Percentiles rank a stretch among this genome's conserved stretches.
Conservation (phyloP, 352 stramenopile genomes). For the Phytophthora litchii region DNA sequence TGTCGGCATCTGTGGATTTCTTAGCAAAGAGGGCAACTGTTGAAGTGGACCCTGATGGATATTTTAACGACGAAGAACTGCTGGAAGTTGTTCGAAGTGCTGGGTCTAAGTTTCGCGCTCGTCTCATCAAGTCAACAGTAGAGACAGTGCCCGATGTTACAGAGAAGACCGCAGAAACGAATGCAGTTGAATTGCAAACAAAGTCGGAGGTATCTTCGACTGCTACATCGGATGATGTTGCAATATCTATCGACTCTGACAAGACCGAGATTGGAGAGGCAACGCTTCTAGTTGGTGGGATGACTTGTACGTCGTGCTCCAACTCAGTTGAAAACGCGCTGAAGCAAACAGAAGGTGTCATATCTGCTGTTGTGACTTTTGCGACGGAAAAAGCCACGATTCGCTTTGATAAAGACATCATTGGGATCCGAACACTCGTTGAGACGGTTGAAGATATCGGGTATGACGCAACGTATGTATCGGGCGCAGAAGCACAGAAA, state of each 20-base stretch:
- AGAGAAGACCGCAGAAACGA: slow-evolving; percentile 3
- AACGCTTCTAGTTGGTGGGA: slow-evolving; percentile 79
- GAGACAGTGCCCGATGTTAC: neutral
- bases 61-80: slow-evolving; percentile 66
- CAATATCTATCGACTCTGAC: slow-evolving; percentile 46
- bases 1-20: slow-evolving; percentile 78
- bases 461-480: slow-evolving; percentile 87
- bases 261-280: slow-evolving; percentile 69
- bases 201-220: slow-evolving; percentile 17
- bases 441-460: slow-evolving; percentile 91
- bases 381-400: slow-evolving; percentile 88
- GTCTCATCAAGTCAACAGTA: slow-evolving; percentile 17
- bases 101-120: slow-evolving; percentile 34
- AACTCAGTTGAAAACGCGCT: slow-evolving; percentile 91
- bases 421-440: slow-evolving; percentile 83
- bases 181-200: slow-evolving; percentile 1
- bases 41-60: slow-evolving; percentile 60
- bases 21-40: slow-evolving; percentile 58
- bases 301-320: slow-evolving; percentile 93
- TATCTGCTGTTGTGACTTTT: slow-evolving; percentile 83
- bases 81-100: slow-evolving; percentile 50
- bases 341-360: slow-evolving; percentile 75
- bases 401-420: slow-evolving; percentile 73
- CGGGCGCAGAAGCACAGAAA: slow-evolving; percentile 70
- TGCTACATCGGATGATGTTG: slow-evolving; percentile 33